phyloP scores from a whole-genome alignment of 805 yeast species.

The Pichia exigua region DNA sequence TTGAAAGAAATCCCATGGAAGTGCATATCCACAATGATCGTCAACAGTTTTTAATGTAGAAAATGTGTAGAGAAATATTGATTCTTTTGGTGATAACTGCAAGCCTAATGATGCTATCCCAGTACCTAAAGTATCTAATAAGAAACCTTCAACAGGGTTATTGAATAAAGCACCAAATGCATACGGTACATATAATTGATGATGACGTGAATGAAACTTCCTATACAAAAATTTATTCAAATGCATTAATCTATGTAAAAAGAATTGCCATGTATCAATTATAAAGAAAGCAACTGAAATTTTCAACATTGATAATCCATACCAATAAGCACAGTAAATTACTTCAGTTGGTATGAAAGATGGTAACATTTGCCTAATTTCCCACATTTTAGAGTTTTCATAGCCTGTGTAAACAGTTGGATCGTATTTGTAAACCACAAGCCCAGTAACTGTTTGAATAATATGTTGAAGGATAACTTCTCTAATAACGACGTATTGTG shows the following conservation, averaged over 20 bases:
- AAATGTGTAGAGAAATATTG: conserved; percentile 65
- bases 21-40: conserved; percentile 96
- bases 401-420: conserved; percentile 43
- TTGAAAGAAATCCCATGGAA: conserved; percentile 91
- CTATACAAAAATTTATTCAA: conserved; percentile 65
- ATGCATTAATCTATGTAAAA: conserved; percentile 87
- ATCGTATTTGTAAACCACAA: conserved; percentile 47
- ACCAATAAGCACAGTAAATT: conserved; percentile 49
- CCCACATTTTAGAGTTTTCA: conserved; percentile 43
- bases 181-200: conserved; percentile 88
- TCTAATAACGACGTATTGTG: conserved; percentile 57
- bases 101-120: conserved; percentile 68
- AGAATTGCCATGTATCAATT: conserved; percentile 94
- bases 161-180: conserved; percentile 95
- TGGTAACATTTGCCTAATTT: conserved; percentile 29
- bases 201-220: conserved; percentile 89
- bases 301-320: conserved; percentile 54
- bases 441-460: conserved; percentile 72
- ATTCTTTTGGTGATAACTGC: conserved; percentile 67
- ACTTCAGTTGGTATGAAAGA: conserved; percentile 37
- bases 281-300: conserved; percentile 58
- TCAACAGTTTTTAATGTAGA: conserved; percentile 96
- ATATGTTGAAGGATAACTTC: conserved; percentile 84
- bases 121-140: conserved; percentile 87
- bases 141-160: conserved; percentile 88